Percentiles rank a stretch among this genome's conserved stretches.
phyloP scores from a whole-genome alignment of 768 basidiomycete species.

The Crassisporium funariophilum region DNA sequence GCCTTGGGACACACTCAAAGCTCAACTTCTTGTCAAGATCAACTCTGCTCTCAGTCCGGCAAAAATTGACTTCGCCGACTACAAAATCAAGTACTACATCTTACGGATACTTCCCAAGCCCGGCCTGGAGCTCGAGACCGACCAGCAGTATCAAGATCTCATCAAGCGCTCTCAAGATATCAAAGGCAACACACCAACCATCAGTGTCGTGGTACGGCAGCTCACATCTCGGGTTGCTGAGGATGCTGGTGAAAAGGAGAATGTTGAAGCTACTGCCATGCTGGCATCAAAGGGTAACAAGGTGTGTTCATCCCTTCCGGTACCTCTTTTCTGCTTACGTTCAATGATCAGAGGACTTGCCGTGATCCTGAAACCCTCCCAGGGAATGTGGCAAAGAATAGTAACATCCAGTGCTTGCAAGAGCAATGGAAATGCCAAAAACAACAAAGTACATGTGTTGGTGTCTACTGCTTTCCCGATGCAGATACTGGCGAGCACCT shows the following conservation, averaged over 20 bases:
- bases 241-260: not conserved
- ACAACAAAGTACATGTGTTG: not conserved
- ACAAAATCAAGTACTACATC: not conserved
- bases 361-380: too few species aligned
- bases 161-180: not conserved
- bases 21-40: not conserved
- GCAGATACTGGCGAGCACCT: slow-evolving; percentile 12
- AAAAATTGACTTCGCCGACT: not conserved
- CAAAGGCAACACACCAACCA: not conserved
- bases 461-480: not conserved
- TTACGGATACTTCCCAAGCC: not conserved
- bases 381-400: not conserved
- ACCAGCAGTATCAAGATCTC: not conserved
- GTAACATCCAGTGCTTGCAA: not conserved
- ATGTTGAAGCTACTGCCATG: not conserved
- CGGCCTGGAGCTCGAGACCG: not conserved
- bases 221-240: not conserved
- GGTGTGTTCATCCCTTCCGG: too few species aligned
- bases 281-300: too few species aligned
- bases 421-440: not conserved
- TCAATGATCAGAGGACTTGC: not conserved
- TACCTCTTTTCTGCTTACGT: too few species aligned
- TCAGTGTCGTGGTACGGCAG: too few species aligned
- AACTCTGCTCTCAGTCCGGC: not conserved
- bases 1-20: not conserved